Base-by-base conservation (phyloP, 2,329 filamentous ascomycete genomes). In the Fusarium sp. region DNA sequence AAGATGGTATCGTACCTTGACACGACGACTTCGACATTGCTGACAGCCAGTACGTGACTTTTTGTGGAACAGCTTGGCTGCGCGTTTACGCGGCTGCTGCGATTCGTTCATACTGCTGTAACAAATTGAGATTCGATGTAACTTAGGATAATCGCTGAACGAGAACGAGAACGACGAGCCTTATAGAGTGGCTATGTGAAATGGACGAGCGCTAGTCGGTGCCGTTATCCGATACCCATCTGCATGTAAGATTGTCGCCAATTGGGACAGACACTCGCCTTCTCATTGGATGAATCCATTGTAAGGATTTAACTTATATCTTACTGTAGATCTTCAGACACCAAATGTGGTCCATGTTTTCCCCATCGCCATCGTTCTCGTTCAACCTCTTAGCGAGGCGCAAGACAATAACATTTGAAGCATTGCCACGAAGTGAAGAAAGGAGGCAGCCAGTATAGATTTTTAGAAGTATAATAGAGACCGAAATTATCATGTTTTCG, bases 21-120 rank as follows among this genome's bases (percentile, higher is more conserved):
- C 57, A 32, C 57, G 51, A 11, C 57, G 57, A 40, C 43, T 57
- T 20, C 57, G 57, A 16, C 57, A 60, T 42, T 40, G 51, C 25
- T 60, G 57, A 18, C 57, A 60, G 12, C 57, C 57, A 14, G 51
- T 60, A 20, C 57, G 57, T 3, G 57, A 60, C 42, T 60, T 60
- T 40, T 60, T 60, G 51, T 60, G 57, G 32, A 46, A 60, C 32
- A 60, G 18, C 25, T 60, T 60, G 16, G 57, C 29, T 18, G 57
- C 57, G 18, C 32, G 42, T 57, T 57, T 60, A 25, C 50, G 51
- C 6, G 57, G 51, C 34, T 38, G 42, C 8, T 57, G 30, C 27
- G 16, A 12, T 3, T 29, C 45, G 30, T 32, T 15, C 55, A 58
- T 58, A 24, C 12, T 27, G 34, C 34, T n/a, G 24, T 38, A 9